These are phyloP conservation scores for Syzygium oleosum DNA, from an alignment of 345 rosid species.

Conservation along the genomic window DNA sequence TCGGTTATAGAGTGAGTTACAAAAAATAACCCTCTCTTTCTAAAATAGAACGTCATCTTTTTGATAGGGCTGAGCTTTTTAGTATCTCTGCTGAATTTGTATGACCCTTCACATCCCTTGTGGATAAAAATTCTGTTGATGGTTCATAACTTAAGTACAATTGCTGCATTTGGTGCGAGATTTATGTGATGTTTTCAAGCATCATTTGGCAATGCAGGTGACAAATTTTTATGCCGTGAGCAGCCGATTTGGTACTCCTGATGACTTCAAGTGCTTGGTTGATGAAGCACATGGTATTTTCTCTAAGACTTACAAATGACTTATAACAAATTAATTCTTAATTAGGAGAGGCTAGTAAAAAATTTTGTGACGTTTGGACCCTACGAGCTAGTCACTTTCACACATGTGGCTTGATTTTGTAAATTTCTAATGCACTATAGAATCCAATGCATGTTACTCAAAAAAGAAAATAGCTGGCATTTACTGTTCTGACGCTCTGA, in stretches of 20 bases:
- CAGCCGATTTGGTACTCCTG: conserved; percentile 94
- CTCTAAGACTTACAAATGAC: background rate
- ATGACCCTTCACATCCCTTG: background rate
- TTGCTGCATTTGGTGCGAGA: background rate
- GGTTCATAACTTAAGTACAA: background rate
- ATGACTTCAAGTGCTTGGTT: conserved; percentile 86
- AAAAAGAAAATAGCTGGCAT: background rate
- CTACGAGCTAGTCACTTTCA: background rate
- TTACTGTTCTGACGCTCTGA: background rate
- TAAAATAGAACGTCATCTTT: background rate
- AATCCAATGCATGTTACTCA: background rate
- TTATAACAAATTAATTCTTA: background rate
- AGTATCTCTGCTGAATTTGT: background rate
- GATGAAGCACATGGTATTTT: conserved; percentile 91
- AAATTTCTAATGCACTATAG: background rate
- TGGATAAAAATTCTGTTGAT: background rate
- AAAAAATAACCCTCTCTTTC: background rate
- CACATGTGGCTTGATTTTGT: background rate
- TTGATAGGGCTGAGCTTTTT: background rate
- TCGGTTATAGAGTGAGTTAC: conserved; percentile 78
- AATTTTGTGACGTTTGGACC: background rate
- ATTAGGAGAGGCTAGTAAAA: background rate
- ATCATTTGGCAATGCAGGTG: conserved; percentile 30
- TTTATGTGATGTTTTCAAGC: background rate
- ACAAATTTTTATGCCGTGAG: conserved; percentile 85